A percentile compares a stretch with the other conserved stretches of the same genome.
Evolutionary conservation across 441 rosid genomes (phyloP).

Genomic region (Hura crepitans): DNA sequence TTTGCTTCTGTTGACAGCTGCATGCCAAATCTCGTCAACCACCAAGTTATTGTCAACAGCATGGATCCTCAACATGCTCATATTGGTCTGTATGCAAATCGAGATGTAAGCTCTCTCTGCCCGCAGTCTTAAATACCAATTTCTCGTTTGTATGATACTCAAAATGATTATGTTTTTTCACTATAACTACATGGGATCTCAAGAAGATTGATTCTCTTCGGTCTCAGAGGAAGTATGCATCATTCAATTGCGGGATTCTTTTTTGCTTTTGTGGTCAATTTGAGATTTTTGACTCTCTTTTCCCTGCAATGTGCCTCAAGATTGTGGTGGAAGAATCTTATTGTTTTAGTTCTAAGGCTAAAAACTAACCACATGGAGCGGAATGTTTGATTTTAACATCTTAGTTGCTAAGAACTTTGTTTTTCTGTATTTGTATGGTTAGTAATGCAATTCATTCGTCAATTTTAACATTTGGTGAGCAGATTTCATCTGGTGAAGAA

Average conservation of each 20-base stretch:
- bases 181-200: not conserved
- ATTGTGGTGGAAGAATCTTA: no score
- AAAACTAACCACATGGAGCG: not conserved
- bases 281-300: no score
- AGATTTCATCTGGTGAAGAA: constrained; percentile 92
- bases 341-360: not conserved
- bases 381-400: constrained; percentile 1
- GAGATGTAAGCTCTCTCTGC: constrained; percentile 57
- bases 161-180: not conserved
- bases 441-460: constrained; percentile 11
- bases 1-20: constrained; percentile 50
- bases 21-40: constrained; percentile 70
- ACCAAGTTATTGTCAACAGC: constrained; percentile 86
- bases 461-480: constrained; percentile 30
- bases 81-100: constrained; percentile 87
- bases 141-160: not conserved
- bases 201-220: not conserved
- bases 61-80: constrained; percentile 77
- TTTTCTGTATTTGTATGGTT: constrained; percentile 8
- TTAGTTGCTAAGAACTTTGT: not conserved
- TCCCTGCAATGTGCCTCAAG: no score
- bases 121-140: constrained; percentile 1
- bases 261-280: not conserved
- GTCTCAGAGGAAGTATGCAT: not conserved
- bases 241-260: not conserved